A percentile compares a stretch with the other conserved stretches of the same genome.
These are phyloP conservation scores for Glycine latifolia DNA, from an alignment of 306 rosid genomes.

Conservation along the genomic window DNA sequence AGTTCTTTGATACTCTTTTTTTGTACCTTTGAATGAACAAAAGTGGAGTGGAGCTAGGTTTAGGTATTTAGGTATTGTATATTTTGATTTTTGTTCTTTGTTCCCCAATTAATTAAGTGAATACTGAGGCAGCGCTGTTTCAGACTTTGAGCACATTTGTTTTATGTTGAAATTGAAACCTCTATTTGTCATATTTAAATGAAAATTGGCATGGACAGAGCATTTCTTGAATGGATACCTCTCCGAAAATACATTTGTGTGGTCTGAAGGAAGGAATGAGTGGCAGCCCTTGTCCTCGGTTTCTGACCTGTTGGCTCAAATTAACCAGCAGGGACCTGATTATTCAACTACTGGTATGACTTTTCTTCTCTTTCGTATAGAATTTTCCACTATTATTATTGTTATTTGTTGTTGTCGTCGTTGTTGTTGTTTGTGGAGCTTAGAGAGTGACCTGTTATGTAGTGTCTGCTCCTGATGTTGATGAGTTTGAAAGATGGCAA, in stretches of 20 bases:
- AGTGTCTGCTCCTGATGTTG: slow-evolving; percentile 60
- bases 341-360: slow-evolving; percentile 58
- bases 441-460: slow-evolving; percentile 44
- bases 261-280: slow-evolving; percentile 91
- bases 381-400: not conserved
- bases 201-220: slow-evolving; percentile 72
- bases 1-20: slow-evolving; percentile 43
- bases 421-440: slow-evolving; percentile 36
- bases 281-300: slow-evolving; percentile 89
- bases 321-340: slow-evolving; percentile 48
- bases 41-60: slow-evolving; percentile 27
- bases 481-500: slow-evolving; percentile 84
- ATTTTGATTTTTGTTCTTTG: slow-evolving; percentile 42
- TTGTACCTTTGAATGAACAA: slow-evolving; percentile 27
- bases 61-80: not conserved
- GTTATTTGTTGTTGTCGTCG: not conserved
- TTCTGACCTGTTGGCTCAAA: slow-evolving; percentile 59
- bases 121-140: slow-evolving; percentile 49
- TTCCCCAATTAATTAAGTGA: slow-evolving; percentile 50
- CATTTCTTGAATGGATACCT: slow-evolving; percentile 85
- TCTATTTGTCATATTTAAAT: slow-evolving; percentile 59
- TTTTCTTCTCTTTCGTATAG: slow-evolving; percentile 7
- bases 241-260: slow-evolving; percentile 63
- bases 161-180: slow-evolving; percentile 53
- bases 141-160: slow-evolving; percentile 54